Base-by-base conservation (phyloP, 768 basidiomycete genomes). In the Sistotremastrum suecicum region DNA sequence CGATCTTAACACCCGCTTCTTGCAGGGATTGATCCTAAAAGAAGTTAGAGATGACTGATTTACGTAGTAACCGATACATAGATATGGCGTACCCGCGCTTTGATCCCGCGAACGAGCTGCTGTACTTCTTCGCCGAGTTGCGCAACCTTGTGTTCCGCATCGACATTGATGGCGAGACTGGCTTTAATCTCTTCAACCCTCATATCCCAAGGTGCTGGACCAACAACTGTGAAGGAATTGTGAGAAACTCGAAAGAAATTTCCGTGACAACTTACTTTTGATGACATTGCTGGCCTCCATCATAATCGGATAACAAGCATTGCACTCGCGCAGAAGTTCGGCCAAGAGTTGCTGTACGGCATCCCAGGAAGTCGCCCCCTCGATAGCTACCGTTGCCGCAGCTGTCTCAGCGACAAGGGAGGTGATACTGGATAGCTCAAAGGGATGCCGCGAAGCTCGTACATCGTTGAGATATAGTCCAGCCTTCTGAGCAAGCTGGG, bases 91-190 rank as follows among this genome's bases (percentile, higher is more conserved):
- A 66, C 67, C 53, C 68, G 58, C 12, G 76, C 64, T 59, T 84
- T 85, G 57, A 97, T 70, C 42, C 74, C 85, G 32, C 91, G 80
- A 31, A 82, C 74, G 37, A 98, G 76, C 5, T 82, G 82, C 56
- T 89, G 84, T 53, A 95, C 75, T 62, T 98, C 89, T 51, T 95
- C 92, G 50, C 80, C 84, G 28, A 95, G 71, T 50, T 86, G 81
- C 2, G 75, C 66, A 5, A 90, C 80, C 61, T 87, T 86, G 41
- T 84, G 76, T 57, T 97, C 94, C 1, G 92, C 91, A 56, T 95
- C 94, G 28, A 89, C 70, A 54, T 95, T 97, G 63, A 86, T 71
- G 0, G 88, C 84, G 2, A 83, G 74, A 41, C 70, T 78, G 0
- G 84, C 74, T 59, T 87, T 87, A 63, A 99, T 78, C 54, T 89